Base-by-base conservation (phyloP, 352 stramenopile genomes). In the Pythium phragmiticola region DNA sequence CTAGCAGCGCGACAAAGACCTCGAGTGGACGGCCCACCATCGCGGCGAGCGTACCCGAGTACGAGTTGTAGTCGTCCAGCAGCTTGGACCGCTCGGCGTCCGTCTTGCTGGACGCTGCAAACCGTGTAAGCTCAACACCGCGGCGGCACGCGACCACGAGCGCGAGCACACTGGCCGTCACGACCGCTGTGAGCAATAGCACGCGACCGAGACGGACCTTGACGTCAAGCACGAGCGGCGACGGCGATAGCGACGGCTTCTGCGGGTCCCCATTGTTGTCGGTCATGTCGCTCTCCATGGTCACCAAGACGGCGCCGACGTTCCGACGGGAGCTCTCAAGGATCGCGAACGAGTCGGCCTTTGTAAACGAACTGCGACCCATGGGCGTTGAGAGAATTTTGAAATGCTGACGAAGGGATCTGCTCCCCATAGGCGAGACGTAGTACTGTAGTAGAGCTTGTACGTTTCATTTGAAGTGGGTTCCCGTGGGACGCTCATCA, bases 11-110 rank as follows among this genome's bases (percentile, higher is more conserved):
- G 21, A 57, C 57, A 14, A 64, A 46, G 9, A 52, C 17, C 30
- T 61, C 42, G 11, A 61, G 33, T 3, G 54, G 54, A 30, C 34
- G 34, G 8, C 54, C 30, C 2, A 45, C 21, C 56, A 39, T 12
- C 3, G 56, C 13, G 11, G 45, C 33, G 30, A 54, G 19, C 13
- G 37, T 55, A 14, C 30, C 56, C 30, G 56, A 55, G 56, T 48
- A 55, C 56, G 56, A 62, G 56, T 62, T 62, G 56, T 55, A 62
- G 43, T 62, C 34, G 56, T 62, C 63, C 12, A 74, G 63, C 16
- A 74, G 54, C n/a, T 55, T 17, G 2, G 42, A 54, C 4, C 26
- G 62, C 36, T 37, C 9, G 5, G 34, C 21, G 34, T 16, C 9
- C 36, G 28, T 48, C 46, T 65, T 66, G 30, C 30, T 30, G 4